Conservation (phyloP, 2,329 filamentous ascomycete species). For the Fusarium sp. region DNA sequence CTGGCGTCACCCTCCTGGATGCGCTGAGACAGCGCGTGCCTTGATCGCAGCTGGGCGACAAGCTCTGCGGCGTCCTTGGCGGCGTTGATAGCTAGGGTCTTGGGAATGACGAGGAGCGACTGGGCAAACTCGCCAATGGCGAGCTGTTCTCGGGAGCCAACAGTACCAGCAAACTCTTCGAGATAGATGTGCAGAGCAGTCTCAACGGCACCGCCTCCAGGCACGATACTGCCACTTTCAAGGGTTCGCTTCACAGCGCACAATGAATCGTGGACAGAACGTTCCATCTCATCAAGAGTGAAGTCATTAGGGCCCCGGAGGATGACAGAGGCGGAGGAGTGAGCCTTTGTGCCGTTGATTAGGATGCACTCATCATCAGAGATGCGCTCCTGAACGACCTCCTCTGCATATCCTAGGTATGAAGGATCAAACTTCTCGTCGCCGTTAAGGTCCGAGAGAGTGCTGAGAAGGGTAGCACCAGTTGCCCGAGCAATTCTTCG, state of each 20-base stretch:
- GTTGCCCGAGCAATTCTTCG: conserved; percentile 96
- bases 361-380: conserved; percentile 99
- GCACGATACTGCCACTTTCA: conserved; percentile 96
- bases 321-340: conserved; percentile 95
- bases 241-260: conserved; percentile 97
- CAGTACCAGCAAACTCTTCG: conserved; percentile 97
- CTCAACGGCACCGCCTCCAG: conserved; percentile 96
- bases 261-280: conserved; percentile 95
- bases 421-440: conserved; percentile 97
- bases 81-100: conserved; percentile 96
- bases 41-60: conserved; percentile 93
- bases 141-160: conserved; percentile 96
- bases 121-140: conserved; percentile 98
- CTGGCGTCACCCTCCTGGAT: conserved; percentile 87
- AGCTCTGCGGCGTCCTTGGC: conserved; percentile 97
- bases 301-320: conserved; percentile 97
- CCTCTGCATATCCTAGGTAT: conserved; percentile 91
- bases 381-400: conserved; percentile 98
- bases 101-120: conserved; percentile 93
- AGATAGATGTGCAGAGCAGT: conserved; percentile 99
- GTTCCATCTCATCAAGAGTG: conserved; percentile 98
- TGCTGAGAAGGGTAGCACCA: conserved; percentile 92
- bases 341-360: conserved; percentile 94
- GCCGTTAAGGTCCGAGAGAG: conserved; percentile 95
- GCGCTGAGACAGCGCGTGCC: conserved; percentile 94